Percentiles rank a stretch among this genome's conserved stretches.
phyloP scores from a whole-genome alignment of 331 rosid species.

The Dryas integrifolia region DNA sequence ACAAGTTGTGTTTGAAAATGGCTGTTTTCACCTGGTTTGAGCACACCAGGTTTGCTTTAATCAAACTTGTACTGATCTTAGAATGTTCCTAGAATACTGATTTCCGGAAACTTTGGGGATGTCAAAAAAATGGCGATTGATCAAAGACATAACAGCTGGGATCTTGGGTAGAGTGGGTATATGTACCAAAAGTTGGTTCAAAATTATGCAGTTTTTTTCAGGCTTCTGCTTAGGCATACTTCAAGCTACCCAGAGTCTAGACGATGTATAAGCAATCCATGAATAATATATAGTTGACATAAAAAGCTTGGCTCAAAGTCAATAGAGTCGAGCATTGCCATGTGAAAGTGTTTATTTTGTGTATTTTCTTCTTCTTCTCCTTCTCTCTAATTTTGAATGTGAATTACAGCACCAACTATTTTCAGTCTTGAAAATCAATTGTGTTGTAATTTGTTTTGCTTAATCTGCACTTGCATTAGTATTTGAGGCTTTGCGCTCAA shows the following conservation, averaged over 20 bases:
- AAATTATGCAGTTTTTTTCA: conserved; percentile 29
- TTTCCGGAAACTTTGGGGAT: conserved; percentile 3
- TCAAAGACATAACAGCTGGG: neutral
- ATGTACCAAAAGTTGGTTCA: conserved; percentile 22
- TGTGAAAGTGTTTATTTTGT: neutral
- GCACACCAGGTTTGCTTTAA: conserved; percentile 12
- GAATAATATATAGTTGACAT: conserved; percentile 34
- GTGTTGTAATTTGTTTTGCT: no score
- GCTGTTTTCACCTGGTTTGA: conserved; percentile 3
- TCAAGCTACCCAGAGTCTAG: conserved; percentile 29
- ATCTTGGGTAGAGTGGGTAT: conserved; percentile 2
- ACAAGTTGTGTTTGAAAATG: neutral
- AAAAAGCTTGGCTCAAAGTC: conserved; percentile 30
- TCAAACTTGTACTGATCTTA: conserved; percentile 13
- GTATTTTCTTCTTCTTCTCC: neutral
- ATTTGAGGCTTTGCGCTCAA: no score
- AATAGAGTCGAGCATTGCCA: conserved; percentile 9
- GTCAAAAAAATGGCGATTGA: neutral
- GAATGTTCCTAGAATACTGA: conserved; percentile 3
- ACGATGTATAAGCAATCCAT: conserved; percentile 29
- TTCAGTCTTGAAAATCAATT: no score
- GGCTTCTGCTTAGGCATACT: conserved; percentile 34
- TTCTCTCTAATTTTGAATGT: neutral
- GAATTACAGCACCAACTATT: no score
- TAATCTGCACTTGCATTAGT: no score